Evolutionary conservation across 2,329 filamentous ascomycete species (phyloP).

Genomic region (Passalora sequoiae): DNA sequence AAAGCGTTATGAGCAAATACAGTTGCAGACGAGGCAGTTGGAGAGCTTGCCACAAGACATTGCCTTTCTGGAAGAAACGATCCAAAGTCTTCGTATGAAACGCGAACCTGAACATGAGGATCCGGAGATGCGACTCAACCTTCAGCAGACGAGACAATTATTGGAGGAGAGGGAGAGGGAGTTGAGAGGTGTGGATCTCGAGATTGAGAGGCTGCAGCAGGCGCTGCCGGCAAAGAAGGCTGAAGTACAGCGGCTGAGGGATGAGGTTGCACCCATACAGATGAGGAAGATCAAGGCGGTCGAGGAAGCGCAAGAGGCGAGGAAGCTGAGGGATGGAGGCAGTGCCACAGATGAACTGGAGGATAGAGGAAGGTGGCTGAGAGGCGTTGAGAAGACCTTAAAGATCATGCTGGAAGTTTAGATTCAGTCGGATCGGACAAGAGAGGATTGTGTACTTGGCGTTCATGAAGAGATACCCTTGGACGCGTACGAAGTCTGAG

Average conservation of each 20-base stretch:
- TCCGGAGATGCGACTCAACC: constrained; percentile 40
- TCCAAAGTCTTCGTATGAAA: constrained; percentile 42
- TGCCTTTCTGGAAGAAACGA: constrained; percentile 46
- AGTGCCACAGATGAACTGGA: constrained; percentile 68
- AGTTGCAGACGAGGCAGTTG: constrained; percentile 49
- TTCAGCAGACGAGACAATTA: constrained; percentile 40
- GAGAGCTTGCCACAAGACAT: constrained; percentile 50
- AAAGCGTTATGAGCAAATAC: constrained; percentile 50
- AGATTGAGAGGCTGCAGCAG: constrained; percentile 50
- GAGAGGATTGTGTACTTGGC: background rate
- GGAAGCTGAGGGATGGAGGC: constrained; percentile 61
- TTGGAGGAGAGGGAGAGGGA: constrained; percentile 40
- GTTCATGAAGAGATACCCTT: background rate
- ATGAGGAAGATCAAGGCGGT: constrained; percentile 60
- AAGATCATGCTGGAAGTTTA: constrained; percentile 57
- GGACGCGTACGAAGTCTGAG: no score
- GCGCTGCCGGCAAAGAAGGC: constrained; percentile 61
- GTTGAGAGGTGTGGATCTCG: constrained; percentile 38
- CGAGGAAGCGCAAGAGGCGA: constrained; percentile 65
- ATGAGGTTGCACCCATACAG: constrained; percentile 65
- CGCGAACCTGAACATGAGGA: constrained; percentile 32
- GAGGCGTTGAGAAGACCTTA: constrained; percentile 60
- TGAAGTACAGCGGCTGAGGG: constrained; percentile 61
- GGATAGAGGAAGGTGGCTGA: constrained; percentile 69
- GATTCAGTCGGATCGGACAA: background rate